Conservation (phyloP, 1,139 yeast genomes). For the Saccharomyces hybrid region DNA sequence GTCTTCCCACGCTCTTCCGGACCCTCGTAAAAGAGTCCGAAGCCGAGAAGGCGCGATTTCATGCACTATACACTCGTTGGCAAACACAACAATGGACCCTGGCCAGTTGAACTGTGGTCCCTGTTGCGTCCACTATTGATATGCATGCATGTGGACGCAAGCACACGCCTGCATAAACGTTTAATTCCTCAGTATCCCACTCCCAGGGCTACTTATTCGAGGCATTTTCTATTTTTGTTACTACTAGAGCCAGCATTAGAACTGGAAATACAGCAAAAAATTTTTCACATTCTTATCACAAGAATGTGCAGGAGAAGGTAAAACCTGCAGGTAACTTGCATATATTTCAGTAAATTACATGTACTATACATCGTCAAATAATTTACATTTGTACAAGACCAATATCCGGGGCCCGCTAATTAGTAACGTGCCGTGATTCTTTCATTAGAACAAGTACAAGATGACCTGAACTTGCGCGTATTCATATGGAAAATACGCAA, state of each 20-base stretch:
- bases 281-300: background rate
- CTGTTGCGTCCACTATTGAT: background rate
- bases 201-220: background rate
- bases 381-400: background rate
- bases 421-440: background rate
- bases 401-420: background rate
- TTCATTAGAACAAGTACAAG: background rate
- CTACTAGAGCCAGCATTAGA: background rate
- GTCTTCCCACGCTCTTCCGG: background rate
- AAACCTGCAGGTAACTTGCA: background rate
- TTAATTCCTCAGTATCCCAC: background rate
- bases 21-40: slow-evolving; percentile 1
- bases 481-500: background rate
- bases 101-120: background rate
- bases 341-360: background rate
- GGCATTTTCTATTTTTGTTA: background rate
- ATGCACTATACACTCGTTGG: background rate
- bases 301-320: background rate
- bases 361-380: background rate
- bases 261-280: background rate
- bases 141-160: background rate
- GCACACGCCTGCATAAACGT: background rate
- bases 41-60: background rate
- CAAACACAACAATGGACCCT: background rate
- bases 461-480: background rate